Base-by-base conservation (phyloP, 495 filamentous ascomycete species). In the Xanthoparmelia taractica region DNA sequence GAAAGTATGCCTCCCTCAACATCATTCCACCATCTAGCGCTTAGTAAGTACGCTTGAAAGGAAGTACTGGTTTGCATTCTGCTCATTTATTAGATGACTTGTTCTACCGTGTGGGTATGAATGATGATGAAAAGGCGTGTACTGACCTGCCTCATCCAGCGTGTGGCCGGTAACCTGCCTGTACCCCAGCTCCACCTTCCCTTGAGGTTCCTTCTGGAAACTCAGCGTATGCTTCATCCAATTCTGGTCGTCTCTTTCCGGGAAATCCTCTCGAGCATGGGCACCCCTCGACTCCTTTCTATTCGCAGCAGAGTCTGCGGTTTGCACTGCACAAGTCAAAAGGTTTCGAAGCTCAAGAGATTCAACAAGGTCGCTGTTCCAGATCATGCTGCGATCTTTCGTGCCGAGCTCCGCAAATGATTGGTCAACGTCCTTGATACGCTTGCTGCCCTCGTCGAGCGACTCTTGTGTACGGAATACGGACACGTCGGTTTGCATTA, bases 221-320 rank as follows among this genome's bases (percentile, higher is more conserved):
- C 85, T 88, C 66, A 97, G 83, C 41, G 87, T 96, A 82, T 97
- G 93, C 84, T 96, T 97, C 93, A 96, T 97, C 94, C 94, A 97
- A 68, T 94, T 85, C 75, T 83, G 78, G 72, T 97, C 93, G 72
- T 97, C 90, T 78, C 93, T 83, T 0, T 97, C 90, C 40, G 92
- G 91, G 82, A 78, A 97, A 73, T 97, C 93, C 79, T 97, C 93
- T 67, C 93, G 84, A 66, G 93, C 93, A 76, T 97, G 93, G 40
- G 92, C 92, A 69, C 93, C 93, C 76, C 93, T 85, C 58, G 89
- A 94, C 78, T 97, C 93, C 82, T 95, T 92, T 69, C 93, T 84
- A 76, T 90, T 91, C 48, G 88, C 87, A 61, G 93, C 93, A 36
- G 89, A 80, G 66, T 82, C 78, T 58, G 93, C 94, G 47, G 93